Conservation (phyloP, 495 filamentous ascomycete species). For the Talaromyces ruber region DNA sequence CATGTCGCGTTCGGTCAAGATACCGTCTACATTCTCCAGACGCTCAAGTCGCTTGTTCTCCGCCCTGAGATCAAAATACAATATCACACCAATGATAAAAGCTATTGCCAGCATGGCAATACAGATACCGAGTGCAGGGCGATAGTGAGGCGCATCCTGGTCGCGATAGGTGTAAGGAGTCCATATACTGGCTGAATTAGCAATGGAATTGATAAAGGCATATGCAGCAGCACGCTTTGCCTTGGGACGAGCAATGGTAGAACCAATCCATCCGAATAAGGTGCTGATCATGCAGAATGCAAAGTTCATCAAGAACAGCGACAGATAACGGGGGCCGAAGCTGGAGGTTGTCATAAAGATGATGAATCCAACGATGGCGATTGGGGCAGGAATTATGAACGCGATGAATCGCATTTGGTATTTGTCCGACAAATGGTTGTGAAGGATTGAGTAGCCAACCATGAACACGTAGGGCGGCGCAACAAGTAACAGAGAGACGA, state of each 20-base stretch:
- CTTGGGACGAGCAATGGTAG: slow-evolving; percentile 41
- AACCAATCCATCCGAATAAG: slow-evolving; percentile 47
- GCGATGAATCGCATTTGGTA: slow-evolving; percentile 42
- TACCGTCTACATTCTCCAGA: slow-evolving; percentile 33
- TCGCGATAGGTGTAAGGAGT: slow-evolving; percentile 43
- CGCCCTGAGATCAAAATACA: slow-evolving; percentile 32
- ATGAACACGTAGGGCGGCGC: slow-evolving; percentile 50
- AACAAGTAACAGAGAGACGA: slow-evolving; percentile 38
- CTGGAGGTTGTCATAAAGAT: slow-evolving; percentile 39
- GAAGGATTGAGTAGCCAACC: slow-evolving; percentile 37
- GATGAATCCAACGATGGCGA: slow-evolving; percentile 41
- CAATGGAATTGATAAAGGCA: slow-evolving; percentile 46
- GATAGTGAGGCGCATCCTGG: slow-evolving; percentile 29
- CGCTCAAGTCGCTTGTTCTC: slow-evolving; percentile 39
- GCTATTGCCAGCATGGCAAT: slow-evolving; percentile 38
- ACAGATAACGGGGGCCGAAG: slow-evolving; percentile 45
- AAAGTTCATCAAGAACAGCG: slow-evolving; percentile 46
- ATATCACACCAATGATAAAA: slow-evolving; percentile 22
- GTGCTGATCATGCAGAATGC: slow-evolving; percentile 46
- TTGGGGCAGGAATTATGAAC: slow-evolving; percentile 40
- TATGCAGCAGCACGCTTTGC: slow-evolving; percentile 47
- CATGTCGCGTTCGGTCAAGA: slow-evolving; percentile 32
- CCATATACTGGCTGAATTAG: slow-evolving; percentile 47
- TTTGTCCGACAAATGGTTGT: slow-evolving; percentile 38
- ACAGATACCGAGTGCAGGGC: slow-evolving; percentile 35